Evolutionary conservation across 2,329 filamentous ascomycete genomes (phyloP), one percentile per base, ranked within the genome.

Genomic region (Blastomyces gilchristii): DNA sequence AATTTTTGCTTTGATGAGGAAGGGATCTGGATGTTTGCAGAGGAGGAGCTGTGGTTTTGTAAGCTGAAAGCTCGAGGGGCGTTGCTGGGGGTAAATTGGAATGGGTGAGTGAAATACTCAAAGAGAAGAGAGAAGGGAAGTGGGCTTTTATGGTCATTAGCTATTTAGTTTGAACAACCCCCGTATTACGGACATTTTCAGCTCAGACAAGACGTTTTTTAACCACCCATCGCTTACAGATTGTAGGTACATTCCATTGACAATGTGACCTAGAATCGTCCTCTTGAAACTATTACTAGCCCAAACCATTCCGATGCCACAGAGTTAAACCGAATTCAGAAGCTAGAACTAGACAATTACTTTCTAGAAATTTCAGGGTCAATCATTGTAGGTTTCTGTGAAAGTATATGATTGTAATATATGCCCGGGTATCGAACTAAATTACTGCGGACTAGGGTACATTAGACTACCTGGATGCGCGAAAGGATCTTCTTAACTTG

Each of bases 1-100:
- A 82, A 82, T 69, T 82, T 82, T 71, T 76, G 79, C 65, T 82
- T 82, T 66, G 79, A 58, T 5, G 63, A 56, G 56, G 64, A 62
- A 3, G 65, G 64, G 28, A 63, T 67, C 5, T 66, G 65, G 65
- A 63, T 66, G 65, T 66, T 66, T 28, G 62, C 58, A 12, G 65
- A 66, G 53, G 43, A 66, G 62, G 59, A 65, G 9, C 39, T 66
- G 56, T 66, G 61, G 39, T 63, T 63, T 54, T 65, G 63, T 56
- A 56, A 58, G 8, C 22, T 67, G 45, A 58, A 63, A n/a, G 65
- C 65, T n/a, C 65, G 59, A 41, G 65, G 65, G 22, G 63, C 65
- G 12, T 62, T 66, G 53, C 63, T 63, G 14, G 47, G 53, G n/a
- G 56, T 63, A 43, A 62, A 67, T 12, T 65, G 64, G 45, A 63